These are phyloP conservation scores for Oxytropis ochrocephala DNA, from an alignment of 306 rosid species.

Conservation along the genomic window DNA sequence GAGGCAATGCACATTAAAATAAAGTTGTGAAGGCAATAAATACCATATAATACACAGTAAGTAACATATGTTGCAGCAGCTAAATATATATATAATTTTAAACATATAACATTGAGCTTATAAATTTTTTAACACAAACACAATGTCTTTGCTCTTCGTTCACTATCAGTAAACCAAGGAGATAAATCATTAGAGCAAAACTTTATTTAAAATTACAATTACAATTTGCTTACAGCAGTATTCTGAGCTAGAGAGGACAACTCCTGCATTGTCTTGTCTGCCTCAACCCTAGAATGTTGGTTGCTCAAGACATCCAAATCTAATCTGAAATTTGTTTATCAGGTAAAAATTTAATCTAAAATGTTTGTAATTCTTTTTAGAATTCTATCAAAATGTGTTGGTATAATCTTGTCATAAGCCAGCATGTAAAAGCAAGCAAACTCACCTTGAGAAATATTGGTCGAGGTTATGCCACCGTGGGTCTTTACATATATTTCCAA, in stretches of 20 bases:
- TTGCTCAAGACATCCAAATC: conserved; percentile 37
- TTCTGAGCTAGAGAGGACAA: conserved; percentile 50
- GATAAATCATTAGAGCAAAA: background rate
- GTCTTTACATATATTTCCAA: conserved; percentile 73
- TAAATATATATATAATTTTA: no score
- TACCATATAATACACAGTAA: no score
- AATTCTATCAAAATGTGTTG: background rate
- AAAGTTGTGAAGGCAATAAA: no score
- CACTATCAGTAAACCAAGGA: background rate
- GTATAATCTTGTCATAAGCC: background rate
- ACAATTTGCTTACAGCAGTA: conserved; percentile 68
- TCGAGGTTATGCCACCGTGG: conserved; percentile 80
- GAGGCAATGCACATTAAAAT: no score
- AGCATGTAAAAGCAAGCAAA: background rate
- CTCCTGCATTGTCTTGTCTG: conserved; percentile 60
- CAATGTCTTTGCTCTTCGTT: conserved; percentile 1
- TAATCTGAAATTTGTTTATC: conserved; percentile 51
- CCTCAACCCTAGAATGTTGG: conserved; percentile 42
- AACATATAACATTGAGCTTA: no score
- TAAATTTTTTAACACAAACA: background rate
- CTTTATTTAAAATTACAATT: conserved; percentile 6
- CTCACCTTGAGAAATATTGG: conserved; percentile 63
- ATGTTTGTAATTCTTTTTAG: conserved; percentile 11
- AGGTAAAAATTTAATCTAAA: conserved; percentile 33
- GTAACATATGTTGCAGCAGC: no score